Evolutionary conservation across 345 rosid genomes (phyloP).

Genomic region (Lumnitzera littorea): DNA sequence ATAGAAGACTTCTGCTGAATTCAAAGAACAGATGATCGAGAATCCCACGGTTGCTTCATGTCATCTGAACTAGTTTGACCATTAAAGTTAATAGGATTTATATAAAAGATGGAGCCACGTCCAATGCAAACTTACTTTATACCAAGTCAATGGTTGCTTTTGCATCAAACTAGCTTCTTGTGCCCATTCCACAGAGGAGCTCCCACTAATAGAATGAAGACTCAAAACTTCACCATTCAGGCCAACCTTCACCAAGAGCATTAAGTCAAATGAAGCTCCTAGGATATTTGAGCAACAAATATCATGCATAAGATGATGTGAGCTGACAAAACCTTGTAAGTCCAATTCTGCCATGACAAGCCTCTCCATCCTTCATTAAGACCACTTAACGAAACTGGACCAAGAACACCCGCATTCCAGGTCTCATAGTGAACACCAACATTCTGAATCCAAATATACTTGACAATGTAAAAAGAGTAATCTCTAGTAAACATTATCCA

Average conservation of each 20-base stretch:
- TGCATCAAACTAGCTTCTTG: slow-evolving; percentile 54
- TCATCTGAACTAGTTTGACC: too few relatives aligned
- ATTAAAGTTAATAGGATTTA: too few relatives aligned
- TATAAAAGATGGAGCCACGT: not conserved
- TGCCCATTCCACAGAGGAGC: slow-evolving; percentile 76
- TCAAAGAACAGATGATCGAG: too few relatives aligned
- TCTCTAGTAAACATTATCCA: not conserved
- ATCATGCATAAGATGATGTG: not conserved
- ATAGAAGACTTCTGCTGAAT: too few relatives aligned
- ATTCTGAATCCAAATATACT: slow-evolving; percentile 8
- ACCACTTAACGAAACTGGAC: slow-evolving; percentile 15
- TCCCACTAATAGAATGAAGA: slow-evolving; percentile 76
- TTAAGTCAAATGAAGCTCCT: slow-evolving; percentile 5
- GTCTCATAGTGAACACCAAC: slow-evolving; percentile 17
- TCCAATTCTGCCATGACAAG: slow-evolving; percentile 19
- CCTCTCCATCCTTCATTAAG: slow-evolving; percentile 18
- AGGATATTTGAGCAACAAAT: not conserved
- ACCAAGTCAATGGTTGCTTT: slow-evolving; percentile 83
- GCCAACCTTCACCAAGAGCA: slow-evolving; percentile 47
- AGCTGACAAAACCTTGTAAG: slow-evolving; percentile 9
- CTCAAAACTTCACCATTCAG: slow-evolving; percentile 68
- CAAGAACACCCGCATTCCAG: slow-evolving; percentile 20
- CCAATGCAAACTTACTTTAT: slow-evolving; percentile 40
- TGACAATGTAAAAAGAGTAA: not conserved
- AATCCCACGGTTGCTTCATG: too few relatives aligned